These are phyloP conservation scores for Tuber magnatum DNA, from an alignment of 495 filamentous ascomycete genomes.

Conservation along the genomic window DNA sequence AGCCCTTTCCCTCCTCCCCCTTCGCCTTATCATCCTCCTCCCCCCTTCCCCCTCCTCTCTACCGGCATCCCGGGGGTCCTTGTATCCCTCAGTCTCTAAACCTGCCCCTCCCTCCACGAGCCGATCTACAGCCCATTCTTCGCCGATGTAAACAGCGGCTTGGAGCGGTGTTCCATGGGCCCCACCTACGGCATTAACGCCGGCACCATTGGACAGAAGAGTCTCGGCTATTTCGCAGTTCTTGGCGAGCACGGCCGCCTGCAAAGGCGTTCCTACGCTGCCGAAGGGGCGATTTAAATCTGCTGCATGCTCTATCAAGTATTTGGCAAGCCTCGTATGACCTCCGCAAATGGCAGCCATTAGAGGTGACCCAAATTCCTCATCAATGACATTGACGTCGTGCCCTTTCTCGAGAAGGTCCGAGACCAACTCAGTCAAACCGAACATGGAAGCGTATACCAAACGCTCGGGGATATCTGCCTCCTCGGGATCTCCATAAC, in stretches of 20 bases:
- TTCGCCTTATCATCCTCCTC: too few species aligned
- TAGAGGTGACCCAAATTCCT: background rate
- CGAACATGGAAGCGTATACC: background rate
- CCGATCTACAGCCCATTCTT: background rate
- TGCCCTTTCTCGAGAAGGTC: background rate
- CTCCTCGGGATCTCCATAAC: background rate
- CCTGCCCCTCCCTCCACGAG: background rate
- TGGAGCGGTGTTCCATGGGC: slow-evolving; percentile 39
- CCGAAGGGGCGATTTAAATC: slow-evolving; percentile 37
- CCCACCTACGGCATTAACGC: slow-evolving; percentile 38
- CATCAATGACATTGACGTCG: background rate
- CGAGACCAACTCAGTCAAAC: background rate
- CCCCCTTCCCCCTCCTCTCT: background rate
- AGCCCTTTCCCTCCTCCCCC: background rate
- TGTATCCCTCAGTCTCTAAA: background rate
- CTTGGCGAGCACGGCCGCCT: slow-evolving; percentile 25
- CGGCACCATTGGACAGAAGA: slow-evolving; percentile 35
- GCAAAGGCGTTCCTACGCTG: slow-evolving; percentile 38
- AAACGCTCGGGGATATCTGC: background rate
- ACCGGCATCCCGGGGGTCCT: background rate
- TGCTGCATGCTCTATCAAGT: slow-evolving; percentile 38
- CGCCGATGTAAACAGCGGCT: slow-evolving; percentile 24
- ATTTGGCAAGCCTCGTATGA: slow-evolving; percentile 18
- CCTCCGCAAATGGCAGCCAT: background rate
- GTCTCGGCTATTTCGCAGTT: slow-evolving; percentile 20